Base-by-base conservation (phyloP, 441 rosid genomes). In the Dalechampia spathulata region DNA sequence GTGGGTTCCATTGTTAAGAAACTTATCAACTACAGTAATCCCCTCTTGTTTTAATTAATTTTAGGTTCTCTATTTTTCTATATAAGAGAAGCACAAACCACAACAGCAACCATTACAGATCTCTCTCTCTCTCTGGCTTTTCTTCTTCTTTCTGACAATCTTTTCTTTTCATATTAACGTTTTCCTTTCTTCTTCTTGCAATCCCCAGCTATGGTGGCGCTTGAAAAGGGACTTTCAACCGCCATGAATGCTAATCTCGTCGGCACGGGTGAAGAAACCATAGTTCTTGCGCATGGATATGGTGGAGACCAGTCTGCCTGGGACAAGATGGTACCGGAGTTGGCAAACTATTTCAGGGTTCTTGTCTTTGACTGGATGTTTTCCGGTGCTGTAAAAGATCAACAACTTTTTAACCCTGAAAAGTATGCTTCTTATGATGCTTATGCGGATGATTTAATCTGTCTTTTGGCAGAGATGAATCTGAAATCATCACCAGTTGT, bases 231-330 rank as follows among this genome's bases (percentile, higher is more conserved):
- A 38, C 74, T 87, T 5, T 67, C 84, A 19, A 64, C 63, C 12
- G 64, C 87, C 66, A 64, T 85, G 92, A 87, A 87, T 68, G 86
- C 81, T 22, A 79, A 69, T 69, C 52, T 81, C 60, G 32, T 75
- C 1, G 90, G 95, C 43, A 73, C 83, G 0, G 87, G 89, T 1
- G 41, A 50, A 9, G 63, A 74, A 32, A 17, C 68, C 49, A 55
- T 90, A 67, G 65, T 90, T 67, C 67, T 90, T 17, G 95, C 93
- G 0, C 96, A 91, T 15, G 98, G 98, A 1, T 87, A 64, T 38
- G 95, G 96, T 36, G 72, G 45, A 28, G 90, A 87, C 65, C 95
- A 87, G 63, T 71, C 87, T 13, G 50, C 75, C 4, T 90, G 98
- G 98, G 79, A 87, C 72, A 78, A 83, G 66, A 67, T 82, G 46